Evolutionary conservation across 2,329 filamentous ascomycete genomes (phyloP), one percentile per base, ranked within the genome.

Genomic region (Colletotrichum sp.): DNA sequence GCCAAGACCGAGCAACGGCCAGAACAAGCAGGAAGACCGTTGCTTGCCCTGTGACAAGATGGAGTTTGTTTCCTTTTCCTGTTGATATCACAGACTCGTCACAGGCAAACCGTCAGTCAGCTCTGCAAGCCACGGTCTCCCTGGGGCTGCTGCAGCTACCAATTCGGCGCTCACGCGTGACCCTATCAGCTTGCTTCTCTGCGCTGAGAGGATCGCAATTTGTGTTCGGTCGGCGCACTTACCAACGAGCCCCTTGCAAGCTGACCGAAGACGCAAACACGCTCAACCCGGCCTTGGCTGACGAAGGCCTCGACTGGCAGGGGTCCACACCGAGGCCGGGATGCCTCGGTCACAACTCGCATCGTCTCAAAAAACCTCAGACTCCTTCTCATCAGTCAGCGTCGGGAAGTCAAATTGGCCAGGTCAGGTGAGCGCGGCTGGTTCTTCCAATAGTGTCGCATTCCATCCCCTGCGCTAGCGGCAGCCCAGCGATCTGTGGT

Each of bases 291-390:
- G 69, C 43, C 62, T 63, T 63, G 38, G 62, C 10, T 56, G 38
- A 58, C 62, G 55, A 56, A 52, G 55, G 34, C 24, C 62, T 66
- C 62, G 32, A n/a, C 56, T 38, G 48, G 36, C 63, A 67, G 69
- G 63, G 63, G 30, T 75, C 56, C 63, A 75, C 55, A 75, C 73
- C 73, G 73, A 75, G 28, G 43, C 62, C 18, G 48, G 73, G 55
- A 52, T 75, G 61, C 61, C 69, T 75, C 32, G 43, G 62, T 71
- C 32, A 26, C 38, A 9, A 21, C 30, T 62, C 32, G 55, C 34
- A 36, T 67, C 63, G n/a, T 63, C 69, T 66, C 55, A 62, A 38
- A 61, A 52, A 24, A 36, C 26, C 66, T 69, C 34, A 61, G 34
- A 59, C 66, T 61, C 28, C 26, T n/a, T 34, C 38, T 71, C 59